A percentile compares a stretch with the other conserved stretches of the same genome.
phyloP scores from a whole-genome alignment of 306 rosid genomes.

The Dryas octopetala region DNA sequence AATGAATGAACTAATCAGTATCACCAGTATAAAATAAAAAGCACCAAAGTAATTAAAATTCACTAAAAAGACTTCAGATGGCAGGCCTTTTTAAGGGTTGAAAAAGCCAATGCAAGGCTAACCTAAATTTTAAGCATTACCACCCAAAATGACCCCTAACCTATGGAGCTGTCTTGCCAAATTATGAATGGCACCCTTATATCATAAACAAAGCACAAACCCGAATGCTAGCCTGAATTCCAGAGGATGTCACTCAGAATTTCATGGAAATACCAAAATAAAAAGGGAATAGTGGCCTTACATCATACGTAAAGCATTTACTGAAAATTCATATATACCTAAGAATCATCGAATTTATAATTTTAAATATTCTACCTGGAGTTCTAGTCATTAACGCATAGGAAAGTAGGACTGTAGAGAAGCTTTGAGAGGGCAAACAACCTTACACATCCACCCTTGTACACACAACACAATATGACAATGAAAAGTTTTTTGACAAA shows the following conservation, averaged over 20 bases:
- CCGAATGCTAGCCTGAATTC: not conserved
- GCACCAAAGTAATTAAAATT: conserved; percentile 10
- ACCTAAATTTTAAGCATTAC: not conserved
- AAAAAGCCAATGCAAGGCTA: not conserved
- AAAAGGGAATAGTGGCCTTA: not conserved
- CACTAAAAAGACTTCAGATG: not conserved
- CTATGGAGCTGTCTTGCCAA: not conserved
- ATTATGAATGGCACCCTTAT: not conserved
- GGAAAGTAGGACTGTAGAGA: not conserved
- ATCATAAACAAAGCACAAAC: not conserved
- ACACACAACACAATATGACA: not conserved
- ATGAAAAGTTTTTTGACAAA: not conserved
- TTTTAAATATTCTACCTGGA: not conserved
- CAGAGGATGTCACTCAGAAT: not conserved
- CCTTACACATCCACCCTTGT: not conserved
- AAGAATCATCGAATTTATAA: not conserved
- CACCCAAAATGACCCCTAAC: not conserved
- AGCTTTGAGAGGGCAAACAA: conserved; percentile 4
- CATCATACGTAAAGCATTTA: not conserved
- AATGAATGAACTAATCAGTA: conserved; percentile 37
- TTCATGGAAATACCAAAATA: not conserved
- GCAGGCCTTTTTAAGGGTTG: not conserved
- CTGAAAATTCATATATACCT: not conserved
- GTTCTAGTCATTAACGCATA: not conserved
- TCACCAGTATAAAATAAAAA: conserved; percentile 3